Conservation (phyloP, 2,329 filamentous ascomycete species). For the Onygena corvina region DNA sequence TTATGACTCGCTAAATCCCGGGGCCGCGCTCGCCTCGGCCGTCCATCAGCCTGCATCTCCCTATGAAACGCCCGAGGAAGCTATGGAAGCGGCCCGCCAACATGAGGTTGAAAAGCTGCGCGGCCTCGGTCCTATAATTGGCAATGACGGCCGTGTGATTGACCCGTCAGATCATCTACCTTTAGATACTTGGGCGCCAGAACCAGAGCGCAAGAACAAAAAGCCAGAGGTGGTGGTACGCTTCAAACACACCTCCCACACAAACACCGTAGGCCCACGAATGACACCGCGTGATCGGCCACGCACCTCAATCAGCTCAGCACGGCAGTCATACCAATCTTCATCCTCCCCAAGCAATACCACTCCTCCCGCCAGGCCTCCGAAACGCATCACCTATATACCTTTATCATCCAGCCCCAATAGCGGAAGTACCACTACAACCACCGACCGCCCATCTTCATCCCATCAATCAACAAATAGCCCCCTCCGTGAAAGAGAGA, state of each 20-base stretch:
- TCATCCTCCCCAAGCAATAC: background rate
- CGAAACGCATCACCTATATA: conserved; percentile 10
- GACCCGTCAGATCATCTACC: conserved; percentile 56
- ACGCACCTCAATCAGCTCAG: conserved; percentile 23
- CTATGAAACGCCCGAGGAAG: conserved; percentile 30
- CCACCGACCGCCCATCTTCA: conserved; percentile 15
- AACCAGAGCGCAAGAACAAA: conserved; percentile 47
- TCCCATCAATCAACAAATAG: conserved; percentile 15
- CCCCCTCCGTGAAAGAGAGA: conserved; percentile 6
- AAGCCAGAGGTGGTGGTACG: conserved; percentile 39
- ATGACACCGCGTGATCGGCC: conserved; percentile 16
- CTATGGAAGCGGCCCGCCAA: conserved; percentile 29
- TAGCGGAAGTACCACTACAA: conserved; percentile 16
- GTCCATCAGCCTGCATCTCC: conserved; percentile 25
- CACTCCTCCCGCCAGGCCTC: conserved; percentile 9
- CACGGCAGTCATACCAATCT: conserved; percentile 16
- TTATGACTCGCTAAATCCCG: conserved; percentile 48
- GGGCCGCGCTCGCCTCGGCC: conserved; percentile 25
- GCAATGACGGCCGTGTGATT: conserved; percentile 51
- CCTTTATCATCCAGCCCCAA: conserved; percentile 11
- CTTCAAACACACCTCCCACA: conserved; percentile 31
- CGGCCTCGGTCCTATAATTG: conserved; percentile 47
- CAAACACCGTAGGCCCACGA: conserved; percentile 17
- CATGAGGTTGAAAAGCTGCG: conserved; percentile 29
- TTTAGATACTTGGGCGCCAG: conserved; percentile 53